These are phyloP conservation scores for Osmanthus fragrans DNA, from an alignment of 257 asterid species.

Conservation along the genomic window DNA sequence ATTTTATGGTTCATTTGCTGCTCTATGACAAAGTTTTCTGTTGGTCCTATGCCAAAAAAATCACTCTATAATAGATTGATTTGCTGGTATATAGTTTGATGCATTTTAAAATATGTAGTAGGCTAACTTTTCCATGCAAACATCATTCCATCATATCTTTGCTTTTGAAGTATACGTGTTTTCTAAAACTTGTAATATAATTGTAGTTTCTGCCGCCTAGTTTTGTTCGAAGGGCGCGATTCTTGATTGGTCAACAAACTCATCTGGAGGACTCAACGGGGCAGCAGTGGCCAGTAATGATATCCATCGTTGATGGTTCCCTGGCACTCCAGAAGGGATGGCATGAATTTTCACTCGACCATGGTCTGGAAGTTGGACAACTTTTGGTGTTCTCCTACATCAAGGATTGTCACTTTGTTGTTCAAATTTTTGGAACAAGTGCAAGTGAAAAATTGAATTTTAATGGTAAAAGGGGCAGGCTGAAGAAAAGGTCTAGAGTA, in stretches of 20 bases:
- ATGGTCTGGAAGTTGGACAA: slow-evolving; percentile 45
- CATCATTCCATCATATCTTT: neutral
- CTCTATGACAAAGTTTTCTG: neutral
- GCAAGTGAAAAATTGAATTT: slow-evolving; percentile 30
- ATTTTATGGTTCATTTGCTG: neutral
- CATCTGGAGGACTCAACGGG: slow-evolving; percentile 57
- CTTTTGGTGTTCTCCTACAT: slow-evolving; percentile 38
- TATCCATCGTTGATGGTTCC: slow-evolving; percentile 29
- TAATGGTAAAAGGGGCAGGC: neutral
- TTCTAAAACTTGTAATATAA: slow-evolving; percentile 14
- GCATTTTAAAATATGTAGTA: neutral
- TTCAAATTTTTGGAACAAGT: slow-evolving; percentile 40
- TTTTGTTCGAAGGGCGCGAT: slow-evolving; percentile 32
- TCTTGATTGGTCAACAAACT: slow-evolving; percentile 37
- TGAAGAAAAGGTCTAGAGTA: slow-evolving; percentile 19
- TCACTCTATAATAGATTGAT: neutral
- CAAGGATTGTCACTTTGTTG: slow-evolving; percentile 44
- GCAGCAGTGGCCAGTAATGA: slow-evolving; percentile 37
- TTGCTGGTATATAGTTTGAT: neutral
- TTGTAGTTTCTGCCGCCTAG: slow-evolving; percentile 71
- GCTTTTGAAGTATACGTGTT: neutral
- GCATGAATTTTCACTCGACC: slow-evolving; percentile 45
- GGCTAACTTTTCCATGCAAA: neutral
- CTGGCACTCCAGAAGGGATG: slow-evolving; percentile 65
- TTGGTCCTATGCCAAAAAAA: neutral